Percentiles rank a stretch among this genome's conserved stretches.
Evolutionary conservation across 306 rosid species (phyloP).

Genomic region (Rubus idaeus): DNA sequence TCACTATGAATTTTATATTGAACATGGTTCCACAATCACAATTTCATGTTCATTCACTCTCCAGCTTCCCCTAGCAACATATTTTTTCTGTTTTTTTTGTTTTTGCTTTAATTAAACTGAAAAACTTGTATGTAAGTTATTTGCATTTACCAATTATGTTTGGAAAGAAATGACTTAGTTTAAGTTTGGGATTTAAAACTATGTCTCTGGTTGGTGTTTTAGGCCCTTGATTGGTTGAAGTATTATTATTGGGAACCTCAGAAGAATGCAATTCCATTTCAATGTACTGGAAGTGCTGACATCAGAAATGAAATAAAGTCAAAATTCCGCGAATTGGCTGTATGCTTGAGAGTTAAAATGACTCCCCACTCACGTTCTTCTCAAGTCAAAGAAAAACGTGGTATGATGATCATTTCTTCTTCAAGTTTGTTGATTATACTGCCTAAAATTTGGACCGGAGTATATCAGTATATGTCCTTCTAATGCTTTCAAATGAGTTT

Average conservation of each 20-base stretch:
- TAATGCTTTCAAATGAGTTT: background rate
- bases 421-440: conserved; percentile 21
- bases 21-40: background rate
- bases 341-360: conserved; percentile 45
- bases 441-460: background rate
- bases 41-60: conserved; percentile 5
- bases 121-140: background rate
- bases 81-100: background rate
- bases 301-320: conserved; percentile 58
- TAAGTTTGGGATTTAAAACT: background rate
- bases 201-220: conserved; percentile 28
- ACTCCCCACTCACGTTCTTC: conserved; percentile 38
- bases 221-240: conserved; percentile 97
- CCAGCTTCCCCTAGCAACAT: background rate
- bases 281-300: conserved; percentile 47
- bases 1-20: background rate
- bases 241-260: conserved; percentile 95
- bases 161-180: background rate
- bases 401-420: conserved; percentile 33
- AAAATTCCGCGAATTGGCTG: conserved; percentile 59
- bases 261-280: conserved; percentile 77
- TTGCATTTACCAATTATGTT: background rate
- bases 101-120: background rate
- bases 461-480: background rate
- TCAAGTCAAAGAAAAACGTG: conserved; percentile 56